phyloP scores from a whole-genome alignment of 2,329 filamentous ascomycete species.

The Colletotrichum simmondsii region DNA sequence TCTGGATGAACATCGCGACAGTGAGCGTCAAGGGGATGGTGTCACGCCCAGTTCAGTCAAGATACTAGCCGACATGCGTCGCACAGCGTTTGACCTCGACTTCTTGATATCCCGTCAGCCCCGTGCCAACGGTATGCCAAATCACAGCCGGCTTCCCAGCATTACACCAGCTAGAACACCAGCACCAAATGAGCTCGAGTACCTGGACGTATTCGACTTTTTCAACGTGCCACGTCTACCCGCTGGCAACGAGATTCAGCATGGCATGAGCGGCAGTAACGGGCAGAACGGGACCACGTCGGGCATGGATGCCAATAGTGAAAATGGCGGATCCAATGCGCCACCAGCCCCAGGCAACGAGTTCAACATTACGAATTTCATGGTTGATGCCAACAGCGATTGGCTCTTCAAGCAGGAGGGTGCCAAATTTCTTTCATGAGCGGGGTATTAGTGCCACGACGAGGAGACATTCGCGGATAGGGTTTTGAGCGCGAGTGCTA shows the following conservation, averaged over 20 bases:
- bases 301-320: conserved; percentile 35
- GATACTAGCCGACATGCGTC: conserved; percentile 90
- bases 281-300: conserved; percentile 34
- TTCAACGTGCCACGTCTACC: conserved; percentile 88
- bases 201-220: conserved; percentile 92
- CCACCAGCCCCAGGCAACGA: conserved; percentile 60
- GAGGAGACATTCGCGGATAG: not conserved
- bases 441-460: not conserved
- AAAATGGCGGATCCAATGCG: conserved; percentile 41
- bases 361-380: conserved; percentile 83
- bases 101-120: conserved; percentile 89
- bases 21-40: conserved; percentile 77
- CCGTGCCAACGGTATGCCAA: conserved; percentile 45
- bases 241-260: conserved; percentile 50
- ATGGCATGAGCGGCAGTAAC: conserved; percentile 34
- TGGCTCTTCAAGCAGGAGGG: conserved; percentile 74
- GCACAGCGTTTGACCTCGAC: conserved; percentile 90
- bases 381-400: conserved; percentile 78
- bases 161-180: conserved; percentile 74
- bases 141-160: conserved; percentile 59
- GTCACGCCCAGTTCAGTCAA: conserved; percentile 85
- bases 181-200: conserved; percentile 85
- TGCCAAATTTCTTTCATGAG: conserved; percentile 37
- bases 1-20: conserved; percentile 86
- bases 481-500: conserved; percentile 4